Conservation (phyloP, 2,329 filamentous ascomycete species). For the Hymenoscyphus infarciens region DNA sequence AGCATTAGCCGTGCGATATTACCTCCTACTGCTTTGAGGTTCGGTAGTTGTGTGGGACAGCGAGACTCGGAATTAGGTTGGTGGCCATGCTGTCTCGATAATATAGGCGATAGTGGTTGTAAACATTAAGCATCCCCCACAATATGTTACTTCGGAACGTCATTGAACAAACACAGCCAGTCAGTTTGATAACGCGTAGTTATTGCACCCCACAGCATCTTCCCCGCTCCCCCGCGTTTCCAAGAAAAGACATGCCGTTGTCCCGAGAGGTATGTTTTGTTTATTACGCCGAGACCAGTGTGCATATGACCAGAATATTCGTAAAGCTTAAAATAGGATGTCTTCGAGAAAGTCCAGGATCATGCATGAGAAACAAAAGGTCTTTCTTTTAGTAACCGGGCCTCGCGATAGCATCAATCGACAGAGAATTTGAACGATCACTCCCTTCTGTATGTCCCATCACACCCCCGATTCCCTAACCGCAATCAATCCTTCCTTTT, state of each 20-base stretch:
- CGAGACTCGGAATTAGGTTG: neutral
- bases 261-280: neutral
- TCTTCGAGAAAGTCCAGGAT: neutral
- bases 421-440: no score
- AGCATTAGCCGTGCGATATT: constrained; percentile 1
- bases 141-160: neutral
- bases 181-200: neutral
- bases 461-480: no score
- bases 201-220: neutral
- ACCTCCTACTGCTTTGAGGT: neutral
- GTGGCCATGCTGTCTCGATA: neutral
- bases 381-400: no score
- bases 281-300: neutral
- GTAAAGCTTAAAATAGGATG: neutral
- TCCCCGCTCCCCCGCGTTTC: neutral
- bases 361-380: no score
- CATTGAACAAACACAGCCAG: neutral
- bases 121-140: neutral
- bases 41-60: neutral
- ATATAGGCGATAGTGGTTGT: neutral
- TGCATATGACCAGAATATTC: neutral
- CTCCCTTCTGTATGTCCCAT: no score
- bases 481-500: no score
- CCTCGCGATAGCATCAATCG: no score
- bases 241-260: neutral